phyloP scores from a whole-genome alignment of 768 basidiomycete species.

The Boletus bicolor region DNA sequence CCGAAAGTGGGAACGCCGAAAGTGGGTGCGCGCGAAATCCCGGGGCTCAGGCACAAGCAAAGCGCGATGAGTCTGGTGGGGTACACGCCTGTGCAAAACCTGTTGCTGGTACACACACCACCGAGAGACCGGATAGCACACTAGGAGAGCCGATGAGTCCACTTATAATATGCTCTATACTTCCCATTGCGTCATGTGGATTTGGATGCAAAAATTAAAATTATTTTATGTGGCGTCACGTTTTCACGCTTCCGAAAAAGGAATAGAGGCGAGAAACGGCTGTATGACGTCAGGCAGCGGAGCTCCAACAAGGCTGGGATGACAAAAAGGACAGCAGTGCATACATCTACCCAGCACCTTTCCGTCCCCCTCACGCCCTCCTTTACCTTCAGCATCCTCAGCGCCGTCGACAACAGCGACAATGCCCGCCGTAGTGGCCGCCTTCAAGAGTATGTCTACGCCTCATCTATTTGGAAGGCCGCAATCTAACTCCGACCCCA shows the following conservation, averaged over 20 bases:
- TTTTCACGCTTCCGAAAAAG: slow-evolving; percentile 6
- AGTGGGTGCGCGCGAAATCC: slow-evolving; percentile 39
- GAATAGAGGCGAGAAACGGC: slow-evolving; percentile 1
- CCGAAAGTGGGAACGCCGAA: slow-evolving; percentile 47
- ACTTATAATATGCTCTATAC: no score
- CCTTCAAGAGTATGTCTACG: slow-evolving; percentile 72
- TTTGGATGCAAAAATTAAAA: not conserved
- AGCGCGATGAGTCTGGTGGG: slow-evolving; percentile 63
- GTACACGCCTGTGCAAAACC: slow-evolving; percentile 73
- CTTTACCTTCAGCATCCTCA: not conserved
- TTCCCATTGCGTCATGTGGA: not conserved
- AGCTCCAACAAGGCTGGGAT: slow-evolving; percentile 28
- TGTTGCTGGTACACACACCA: slow-evolving; percentile 66
- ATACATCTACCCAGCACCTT: slow-evolving; percentile 10
- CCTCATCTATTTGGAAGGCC: slow-evolving; percentile 3
- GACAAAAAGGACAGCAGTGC: slow-evolving; percentile 31
- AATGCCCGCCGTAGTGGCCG: slow-evolving; percentile 79
- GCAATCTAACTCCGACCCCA: slow-evolving; percentile 21
- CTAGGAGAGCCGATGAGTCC: slow-evolving; percentile 24
- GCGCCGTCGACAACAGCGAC: slow-evolving; percentile 8
- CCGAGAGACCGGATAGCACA: slow-evolving; percentile 46
- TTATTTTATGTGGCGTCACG: not conserved
- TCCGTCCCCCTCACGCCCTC: not conserved
- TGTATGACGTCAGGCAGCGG: slow-evolving; percentile 34
- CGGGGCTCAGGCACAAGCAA: slow-evolving; percentile 47